These are phyloP conservation scores for Cordyceps cateniannulata DNA, from an alignment of 2,329 filamentous ascomycete species.

Conservation along the genomic window DNA sequence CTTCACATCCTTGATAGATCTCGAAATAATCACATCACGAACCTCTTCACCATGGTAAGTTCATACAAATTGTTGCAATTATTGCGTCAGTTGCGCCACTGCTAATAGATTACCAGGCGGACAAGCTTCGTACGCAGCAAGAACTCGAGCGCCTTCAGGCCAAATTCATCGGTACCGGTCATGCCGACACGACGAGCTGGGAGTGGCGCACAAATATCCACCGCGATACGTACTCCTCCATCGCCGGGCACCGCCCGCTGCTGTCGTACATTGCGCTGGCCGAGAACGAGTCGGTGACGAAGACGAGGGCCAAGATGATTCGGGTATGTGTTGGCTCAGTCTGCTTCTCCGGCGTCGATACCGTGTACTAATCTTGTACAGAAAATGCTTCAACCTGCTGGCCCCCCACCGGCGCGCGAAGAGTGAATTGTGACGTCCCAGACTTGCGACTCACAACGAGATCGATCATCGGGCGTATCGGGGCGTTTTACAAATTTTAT, in stretches of 20 bases:
- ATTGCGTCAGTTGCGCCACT: background rate
- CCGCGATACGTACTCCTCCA: conserved; percentile 84
- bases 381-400: conserved; percentile 63
- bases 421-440: conserved; percentile 27
- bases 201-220: conserved; percentile 96
- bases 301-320: conserved; percentile 72
- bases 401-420: conserved; percentile 51
- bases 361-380: conserved; percentile 22
- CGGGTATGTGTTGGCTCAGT: conserved; percentile 43
- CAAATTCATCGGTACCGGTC: conserved; percentile 91
- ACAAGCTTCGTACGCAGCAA: conserved; percentile 95
- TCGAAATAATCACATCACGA: too few species aligned
- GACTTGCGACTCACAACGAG: background rate
- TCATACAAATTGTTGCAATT: background rate
- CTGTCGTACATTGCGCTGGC: conserved; percentile 86
- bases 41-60: conserved; percentile 21
- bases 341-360: background rate
- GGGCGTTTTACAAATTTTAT: conserved; percentile 6
- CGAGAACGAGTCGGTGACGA: conserved; percentile 76
- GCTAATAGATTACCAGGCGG: conserved; percentile 52
- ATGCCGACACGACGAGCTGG: conserved; percentile 94
- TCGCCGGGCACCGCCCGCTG: conserved; percentile 82
- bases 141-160: conserved; percentile 95
- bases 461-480: background rate
- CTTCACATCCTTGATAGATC: background rate